These are phyloP conservation scores for Aspergillus fructus DNA, from an alignment of 2,329 filamentous ascomycete species.

Conservation along the genomic window DNA sequence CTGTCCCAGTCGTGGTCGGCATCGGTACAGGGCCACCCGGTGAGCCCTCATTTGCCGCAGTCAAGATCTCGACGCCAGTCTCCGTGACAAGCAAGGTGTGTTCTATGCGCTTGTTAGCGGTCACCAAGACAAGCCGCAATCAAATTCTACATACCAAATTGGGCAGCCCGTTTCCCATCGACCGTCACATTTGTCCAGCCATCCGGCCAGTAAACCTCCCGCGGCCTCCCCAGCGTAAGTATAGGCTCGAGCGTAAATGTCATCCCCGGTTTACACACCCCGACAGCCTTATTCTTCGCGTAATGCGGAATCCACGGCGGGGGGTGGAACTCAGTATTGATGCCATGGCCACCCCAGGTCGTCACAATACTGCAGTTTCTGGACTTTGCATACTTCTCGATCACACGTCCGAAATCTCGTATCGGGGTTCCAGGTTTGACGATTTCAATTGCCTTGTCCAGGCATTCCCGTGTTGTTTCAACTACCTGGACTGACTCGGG, in stretches of 20 bases:
- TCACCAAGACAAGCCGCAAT: background rate
- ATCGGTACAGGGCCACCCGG: slow-evolving; percentile 67
- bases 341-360: slow-evolving; percentile 89
- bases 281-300: slow-evolving; percentile 90
- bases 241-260: slow-evolving; percentile 97
- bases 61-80: slow-evolving; percentile 72
- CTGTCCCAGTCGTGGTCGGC: slow-evolving; percentile 30
- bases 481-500: slow-evolving; percentile 80
- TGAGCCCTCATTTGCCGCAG: slow-evolving; percentile 64
- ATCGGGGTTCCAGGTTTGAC: slow-evolving; percentile 86
- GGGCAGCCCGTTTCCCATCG: slow-evolving; percentile 84
- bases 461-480: slow-evolving; percentile 77
- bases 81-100: slow-evolving; percentile 79
- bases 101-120: slow-evolving; percentile 44
- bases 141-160: slow-evolving; percentile 57
- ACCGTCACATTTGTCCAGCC: slow-evolving; percentile 91
- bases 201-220: slow-evolving; percentile 90
- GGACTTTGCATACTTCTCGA: slow-evolving; percentile 83
- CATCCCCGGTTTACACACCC: slow-evolving; percentile 87
- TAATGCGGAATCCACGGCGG: slow-evolving; percentile 92
- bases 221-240: slow-evolving; percentile 80
- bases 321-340: slow-evolving; percentile 85
- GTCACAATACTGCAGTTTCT: slow-evolving; percentile 78
- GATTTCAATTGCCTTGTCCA: slow-evolving; percentile 78
- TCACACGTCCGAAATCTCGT: slow-evolving; percentile 78